A percentile compares a stretch with the other conserved stretches of the same genome.
These are phyloP conservation scores for Heterobasidion annosum DNA, from an alignment of 1,284 basidiomycete species.

Conservation along the genomic window DNA sequence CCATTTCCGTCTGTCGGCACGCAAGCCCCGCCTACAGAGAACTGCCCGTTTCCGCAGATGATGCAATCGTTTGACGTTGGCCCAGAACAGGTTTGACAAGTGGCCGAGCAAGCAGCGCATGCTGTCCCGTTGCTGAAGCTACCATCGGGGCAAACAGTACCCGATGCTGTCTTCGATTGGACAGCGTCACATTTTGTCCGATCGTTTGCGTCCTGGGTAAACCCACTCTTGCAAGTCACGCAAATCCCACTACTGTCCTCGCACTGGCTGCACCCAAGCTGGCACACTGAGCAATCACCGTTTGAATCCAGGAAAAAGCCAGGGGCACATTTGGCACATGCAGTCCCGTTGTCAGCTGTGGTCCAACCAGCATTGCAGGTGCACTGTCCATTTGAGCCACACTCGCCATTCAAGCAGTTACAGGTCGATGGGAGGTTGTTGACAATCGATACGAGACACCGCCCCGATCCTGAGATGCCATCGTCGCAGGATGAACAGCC, in stretches of 20 bases:
- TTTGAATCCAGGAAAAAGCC: constrained; percentile 67
- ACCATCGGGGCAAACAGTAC: constrained; percentile 52
- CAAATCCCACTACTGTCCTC: constrained; percentile 59
- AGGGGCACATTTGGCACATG: constrained; percentile 59
- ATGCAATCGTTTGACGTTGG: constrained; percentile 62
- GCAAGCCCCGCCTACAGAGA: constrained; percentile 55
- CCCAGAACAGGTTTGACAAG: constrained; percentile 66
- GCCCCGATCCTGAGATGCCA: constrained; percentile 65
- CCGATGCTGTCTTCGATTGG: constrained; percentile 38
- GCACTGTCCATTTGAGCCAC: constrained; percentile 57
- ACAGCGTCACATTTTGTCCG: constrained; percentile 54
- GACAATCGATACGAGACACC: constrained; percentile 46
- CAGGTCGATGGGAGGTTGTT: constrained; percentile 52
- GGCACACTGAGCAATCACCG: constrained; percentile 68
- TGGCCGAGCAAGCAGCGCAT: constrained; percentile 53
- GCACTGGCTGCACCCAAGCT: constrained; percentile 63
- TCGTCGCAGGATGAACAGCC: constrained; percentile 66
- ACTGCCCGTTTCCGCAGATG: constrained; percentile 51
- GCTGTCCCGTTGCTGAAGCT: constrained; percentile 49
- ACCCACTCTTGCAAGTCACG: constrained; percentile 57
- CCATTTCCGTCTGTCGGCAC: constrained; percentile 57
- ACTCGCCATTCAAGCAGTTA: constrained; percentile 72
- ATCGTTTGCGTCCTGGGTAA: constrained; percentile 58
- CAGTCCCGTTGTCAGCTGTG: constrained; percentile 56
- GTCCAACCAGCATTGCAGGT: constrained; percentile 72